A percentile compares a stretch with the other conserved stretches of the same genome.
Conservation (phyloP, 352 stramenopile genomes). For the Vaucheria bursata region DNA sequence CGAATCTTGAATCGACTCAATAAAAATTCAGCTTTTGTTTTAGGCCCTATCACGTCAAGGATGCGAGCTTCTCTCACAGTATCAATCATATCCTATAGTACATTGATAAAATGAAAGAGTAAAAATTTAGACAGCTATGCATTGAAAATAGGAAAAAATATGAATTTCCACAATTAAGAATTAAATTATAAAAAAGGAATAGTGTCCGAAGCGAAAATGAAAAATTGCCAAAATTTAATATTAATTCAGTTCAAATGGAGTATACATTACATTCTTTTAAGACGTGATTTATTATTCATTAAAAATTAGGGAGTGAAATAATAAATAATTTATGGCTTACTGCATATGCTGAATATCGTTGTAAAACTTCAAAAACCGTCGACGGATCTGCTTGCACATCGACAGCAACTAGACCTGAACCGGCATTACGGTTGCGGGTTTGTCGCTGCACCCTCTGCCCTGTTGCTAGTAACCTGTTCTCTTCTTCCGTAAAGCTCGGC, state of each 20-base stretch:
- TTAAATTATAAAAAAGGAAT: too few relatives aligned
- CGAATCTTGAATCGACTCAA: slow-evolving; percentile 37
- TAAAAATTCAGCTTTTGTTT: slow-evolving; percentile 34
- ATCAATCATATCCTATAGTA: slow-evolving; percentile 13
- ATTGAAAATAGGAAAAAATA: too few relatives aligned
- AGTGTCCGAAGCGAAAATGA: too few relatives aligned
- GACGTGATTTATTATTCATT: too few relatives aligned
- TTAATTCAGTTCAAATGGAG: too few relatives aligned
- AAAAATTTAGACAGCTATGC: too few relatives aligned
- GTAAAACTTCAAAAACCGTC: slow-evolving; percentile 24
- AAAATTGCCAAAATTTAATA: too few relatives aligned
- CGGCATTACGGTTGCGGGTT: slow-evolving; percentile 19
- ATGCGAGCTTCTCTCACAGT: slow-evolving; percentile 25
- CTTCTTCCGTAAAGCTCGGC: slow-evolving; percentile 13
- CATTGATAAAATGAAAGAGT: too few relatives aligned
- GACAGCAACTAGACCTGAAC: slow-evolving; percentile 27
- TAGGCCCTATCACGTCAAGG: slow-evolving; percentile 5
- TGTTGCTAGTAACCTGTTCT: slow-evolving; percentile 11
- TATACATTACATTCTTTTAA: too few relatives aligned
- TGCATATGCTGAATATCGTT: slow-evolving; percentile 31
- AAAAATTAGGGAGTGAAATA: too few relatives aligned
- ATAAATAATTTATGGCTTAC: slow-evolving; percentile 12
- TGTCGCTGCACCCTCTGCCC: slow-evolving; percentile 39
- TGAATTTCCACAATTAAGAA: too few relatives aligned
- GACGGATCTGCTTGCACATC: slow-evolving; percentile 35